Conservation (phyloP, 2,329 filamentous ascomycete genomes). For the Ceratocystis colombiana region DNA sequence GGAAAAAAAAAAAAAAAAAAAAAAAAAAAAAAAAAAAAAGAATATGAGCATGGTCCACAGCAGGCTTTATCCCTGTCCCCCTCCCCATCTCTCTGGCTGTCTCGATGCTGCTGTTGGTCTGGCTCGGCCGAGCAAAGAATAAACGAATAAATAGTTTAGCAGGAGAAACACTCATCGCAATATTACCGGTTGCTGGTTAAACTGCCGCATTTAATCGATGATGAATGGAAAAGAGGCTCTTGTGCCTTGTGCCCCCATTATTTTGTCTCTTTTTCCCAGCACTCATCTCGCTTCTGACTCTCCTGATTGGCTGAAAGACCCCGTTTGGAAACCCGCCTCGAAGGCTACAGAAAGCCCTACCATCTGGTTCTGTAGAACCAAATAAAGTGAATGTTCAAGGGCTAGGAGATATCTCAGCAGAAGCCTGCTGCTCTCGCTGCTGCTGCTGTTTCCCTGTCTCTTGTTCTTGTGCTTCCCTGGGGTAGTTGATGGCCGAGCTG, state of each 20-base stretch:
- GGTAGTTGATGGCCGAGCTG: too few species aligned
- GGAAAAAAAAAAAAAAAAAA: too few species aligned
- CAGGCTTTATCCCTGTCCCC: neutral
- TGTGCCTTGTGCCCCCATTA: neutral
- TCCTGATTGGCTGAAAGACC: neutral
- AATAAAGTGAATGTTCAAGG: too few species aligned
- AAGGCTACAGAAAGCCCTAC: too few species aligned
- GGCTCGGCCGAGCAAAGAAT: neutral
- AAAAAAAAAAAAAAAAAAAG: neutral
- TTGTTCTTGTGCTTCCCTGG: too few species aligned
- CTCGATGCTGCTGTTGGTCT: neutral
- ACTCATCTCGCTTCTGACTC: neutral
- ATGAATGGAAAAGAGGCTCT: conserved; percentile 12
- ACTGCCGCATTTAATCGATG: neutral
- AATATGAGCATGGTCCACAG: too few species aligned
- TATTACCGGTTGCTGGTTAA: neutral
- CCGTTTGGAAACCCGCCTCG: too few species aligned
- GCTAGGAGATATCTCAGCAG: too few species aligned
- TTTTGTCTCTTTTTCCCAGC: neutral
- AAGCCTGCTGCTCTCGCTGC: too few species aligned
- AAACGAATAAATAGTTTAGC: conserved; percentile 1
- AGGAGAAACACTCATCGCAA: neutral
- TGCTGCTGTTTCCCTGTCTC: too few species aligned
- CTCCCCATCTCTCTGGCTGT: neutral
- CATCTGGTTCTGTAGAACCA: too few species aligned